phyloP scores from a whole-genome alignment of 2,329 filamentous ascomycete species.

The Mollisia scopiformis region DNA sequence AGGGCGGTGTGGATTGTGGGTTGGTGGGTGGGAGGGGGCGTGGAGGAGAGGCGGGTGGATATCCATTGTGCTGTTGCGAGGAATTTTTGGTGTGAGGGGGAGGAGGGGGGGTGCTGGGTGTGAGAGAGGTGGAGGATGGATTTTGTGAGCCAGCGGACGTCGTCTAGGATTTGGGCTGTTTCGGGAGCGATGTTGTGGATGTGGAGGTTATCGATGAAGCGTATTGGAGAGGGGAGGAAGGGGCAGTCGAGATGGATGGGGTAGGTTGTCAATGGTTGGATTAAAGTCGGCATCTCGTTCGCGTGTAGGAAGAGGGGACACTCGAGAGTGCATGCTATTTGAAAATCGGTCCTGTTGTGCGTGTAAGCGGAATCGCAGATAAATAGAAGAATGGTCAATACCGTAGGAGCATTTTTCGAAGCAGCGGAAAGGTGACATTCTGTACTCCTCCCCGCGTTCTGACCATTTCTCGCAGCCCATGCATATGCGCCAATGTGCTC shows the following conservation, averaged over 20 bases:
- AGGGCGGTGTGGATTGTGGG: conserved; percentile 31
- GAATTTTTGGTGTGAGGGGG: conserved; percentile 18
- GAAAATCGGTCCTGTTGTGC: conserved; percentile 35
- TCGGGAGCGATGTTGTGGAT: conserved; percentile 20
- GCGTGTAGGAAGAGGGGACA: conserved; percentile 33
- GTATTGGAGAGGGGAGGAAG: conserved; percentile 25
- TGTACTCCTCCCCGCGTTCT: conserved; percentile 30
- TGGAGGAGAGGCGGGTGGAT: conserved; percentile 20
- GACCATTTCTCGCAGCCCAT: conserved; percentile 37
- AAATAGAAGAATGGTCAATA: conserved; percentile 22
- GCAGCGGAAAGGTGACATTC: conserved; percentile 17
- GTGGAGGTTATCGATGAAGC: conserved; percentile 21
- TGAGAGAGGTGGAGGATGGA: neutral
- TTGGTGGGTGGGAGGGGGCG: neutral
- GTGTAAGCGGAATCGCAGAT: neutral
- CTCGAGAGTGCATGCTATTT: conserved; percentile 37
- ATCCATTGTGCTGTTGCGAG: conserved; percentile 30
- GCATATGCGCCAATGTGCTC: conserved; percentile 36
- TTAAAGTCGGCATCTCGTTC: conserved; percentile 12
- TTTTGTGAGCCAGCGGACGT: conserved; percentile 24
- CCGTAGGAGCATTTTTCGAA: conserved; percentile 31
- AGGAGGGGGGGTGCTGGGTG: neutral
- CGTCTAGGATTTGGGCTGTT: conserved; percentile 34
- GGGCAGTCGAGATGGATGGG: conserved; percentile 31
- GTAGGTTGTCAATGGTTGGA: conserved; percentile 19